phyloP scores from a whole-genome alignment of 148 eudicot genomes.

The Salicornia ramosissima region DNA sequence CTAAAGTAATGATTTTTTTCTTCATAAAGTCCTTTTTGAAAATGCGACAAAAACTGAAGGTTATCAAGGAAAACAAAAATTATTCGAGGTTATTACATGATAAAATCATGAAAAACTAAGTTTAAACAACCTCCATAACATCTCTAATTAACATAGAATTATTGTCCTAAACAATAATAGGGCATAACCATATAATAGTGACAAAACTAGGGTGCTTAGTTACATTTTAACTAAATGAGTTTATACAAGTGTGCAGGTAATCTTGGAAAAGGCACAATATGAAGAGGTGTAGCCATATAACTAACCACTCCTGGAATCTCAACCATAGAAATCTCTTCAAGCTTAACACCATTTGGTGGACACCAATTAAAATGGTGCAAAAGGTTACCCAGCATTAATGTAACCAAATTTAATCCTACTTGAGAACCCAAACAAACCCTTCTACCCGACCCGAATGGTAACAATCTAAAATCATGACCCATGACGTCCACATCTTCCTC shows the following conservation, averaged over 20 bases:
- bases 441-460: constrained; percentile 37
- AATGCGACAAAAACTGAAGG: no score
- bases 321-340: constrained; percentile 29
- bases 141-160: no score
- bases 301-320: constrained; percentile 27
- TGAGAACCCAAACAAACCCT: constrained; percentile 31
- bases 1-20: no score
- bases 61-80: no score
- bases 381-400: constrained; percentile 28
- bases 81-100: no score
- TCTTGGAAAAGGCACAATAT: constrained; percentile 25
- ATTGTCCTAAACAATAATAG: no score
- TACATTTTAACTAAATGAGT: constrained; percentile 6
- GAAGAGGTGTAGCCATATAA: constrained; percentile 27
- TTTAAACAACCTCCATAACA: no score
- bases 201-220: neutral
- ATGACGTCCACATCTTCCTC: constrained; percentile 30
- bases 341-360: constrained; percentile 18
- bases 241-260: constrained; percentile 17
- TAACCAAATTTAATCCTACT: constrained; percentile 25
- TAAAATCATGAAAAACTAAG: no score
- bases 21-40: no score
- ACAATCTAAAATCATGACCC: constrained; percentile 30
- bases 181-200: no score
- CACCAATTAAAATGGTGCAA: constrained; percentile 29